Evolutionary conservation across 805 yeast genomes (phyloP), one percentile per base, ranked within the genome.

Genomic region (Metschnikowia corniflorae): DNA sequence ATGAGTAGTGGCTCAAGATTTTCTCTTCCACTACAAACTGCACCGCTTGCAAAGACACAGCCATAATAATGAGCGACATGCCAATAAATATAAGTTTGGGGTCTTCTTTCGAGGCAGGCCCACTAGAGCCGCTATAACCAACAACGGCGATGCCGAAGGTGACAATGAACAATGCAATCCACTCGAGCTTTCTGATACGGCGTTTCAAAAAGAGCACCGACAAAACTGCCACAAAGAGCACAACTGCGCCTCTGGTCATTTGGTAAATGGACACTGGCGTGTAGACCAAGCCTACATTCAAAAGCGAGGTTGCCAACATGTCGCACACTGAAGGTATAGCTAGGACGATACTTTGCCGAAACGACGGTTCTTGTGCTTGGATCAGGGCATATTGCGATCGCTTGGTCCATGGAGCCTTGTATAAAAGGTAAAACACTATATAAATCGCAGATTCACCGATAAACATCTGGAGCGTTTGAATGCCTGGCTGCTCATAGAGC

Each of bases 381-480:
- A 41, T 22, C 7, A 34, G 37, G 4, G 33, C 18, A 25, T 48
- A 48, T 16, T 40, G 40, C 4, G 35, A 17, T 8, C 51, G 34
- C 18, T 29, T 37, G 7, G 44, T 33, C 26, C 44, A 38, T 7
- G 50, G 48, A 9, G 47, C 45, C 35, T 50, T 50, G 36, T 57
- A 55, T 18, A 58, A 26, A 26, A 60, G 40, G 44, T 51, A 53
- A 44, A 64, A 71, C 14, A 70, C 69, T 6, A 71, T 27, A 57
- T 68, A 71, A 33, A 79, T 73, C 17, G 61, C 57, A 24, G 75
- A 58, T 52, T 85, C 94, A 16, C 89, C 94, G 4, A 82, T 55
- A 51, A 85, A 84, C 93, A 85, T 85, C 58, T 85, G 91, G 14
- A 82, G 60, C 2, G 93, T 80, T 55, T 85, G 93, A 23, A 85